Base-by-base conservation (phyloP, 2,329 filamentous ascomycete genomes). In the Macroventuria anomochaeta region DNA sequence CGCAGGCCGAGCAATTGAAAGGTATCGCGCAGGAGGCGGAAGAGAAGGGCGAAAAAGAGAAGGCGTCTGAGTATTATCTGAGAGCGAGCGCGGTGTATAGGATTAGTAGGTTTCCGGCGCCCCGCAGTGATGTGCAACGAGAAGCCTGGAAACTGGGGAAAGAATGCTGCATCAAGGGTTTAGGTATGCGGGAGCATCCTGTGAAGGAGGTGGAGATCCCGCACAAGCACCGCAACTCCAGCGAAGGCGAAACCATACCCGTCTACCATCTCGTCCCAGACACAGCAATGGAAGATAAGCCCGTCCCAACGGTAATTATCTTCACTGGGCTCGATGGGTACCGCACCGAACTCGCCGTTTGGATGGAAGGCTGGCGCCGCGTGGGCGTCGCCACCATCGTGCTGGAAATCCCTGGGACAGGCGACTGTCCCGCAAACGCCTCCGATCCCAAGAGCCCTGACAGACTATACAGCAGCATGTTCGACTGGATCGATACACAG, bases 81-180 rank as follows among this genome's bases (percentile, higher is more conserved):
- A 74, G 72, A 8, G 71, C 65, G 5, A 64, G 62, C 28, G 85
- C 87, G 21, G 80, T 91, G n/a, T 87, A 89, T 72, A 83, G 89
- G 46, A 91, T 92, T 61, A 81, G 87, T 0, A 82, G 89, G 13
- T 91, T 92, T 67, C 88, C 89, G 7, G 78, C 78, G 5, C 78
- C 79, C 17, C 69, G 79, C 18, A 77, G 75, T 18, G 70, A 71
- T 6, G 73, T 76, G 42, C 79, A 91, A 72, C 81, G 84, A 59
- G 70, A 80, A 23, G 88, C 87, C 1, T 91, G 88, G 83, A 76
- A 81, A 60, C 75, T 80, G 48, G 87, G 90, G 63, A 91, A 90
- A 70, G 72, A 80, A 23, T 80, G 81, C 0, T 89, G 88, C 59
- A 70, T 85, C 41, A 85, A 85, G 66, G 88, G 79, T 0, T 58